phyloP scores from a whole-genome alignment of 2,329 filamentous ascomycete genomes.

The Ustulina deusta region DNA sequence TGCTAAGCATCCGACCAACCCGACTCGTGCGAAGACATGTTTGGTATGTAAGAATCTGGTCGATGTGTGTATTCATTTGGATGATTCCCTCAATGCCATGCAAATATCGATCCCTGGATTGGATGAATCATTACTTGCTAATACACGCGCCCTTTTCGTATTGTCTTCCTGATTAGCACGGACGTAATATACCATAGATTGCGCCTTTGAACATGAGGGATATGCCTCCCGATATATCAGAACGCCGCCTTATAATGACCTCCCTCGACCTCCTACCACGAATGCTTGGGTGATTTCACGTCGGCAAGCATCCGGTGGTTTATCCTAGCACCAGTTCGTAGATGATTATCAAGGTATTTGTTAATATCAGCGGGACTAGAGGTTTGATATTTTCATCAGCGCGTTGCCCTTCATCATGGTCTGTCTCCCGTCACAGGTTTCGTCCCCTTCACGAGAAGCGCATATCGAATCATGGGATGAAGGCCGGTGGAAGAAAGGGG shows the following conservation, averaged over 20 bases:
- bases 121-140: neutral
- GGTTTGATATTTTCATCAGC: slow-evolving; percentile 18
- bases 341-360: slow-evolving; percentile 85
- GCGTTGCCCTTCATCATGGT: no score
- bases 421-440: neutral
- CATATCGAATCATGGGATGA: no score
- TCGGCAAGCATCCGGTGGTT: neutral
- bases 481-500: neutral
- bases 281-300: neutral
- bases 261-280: neutral
- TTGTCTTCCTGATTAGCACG: neutral
- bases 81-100: neutral
- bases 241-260: slow-evolving; percentile 3
- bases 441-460: no score
- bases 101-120: neutral
- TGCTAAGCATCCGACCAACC: neutral
- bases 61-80: neutral
- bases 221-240: neutral
- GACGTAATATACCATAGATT: no score
- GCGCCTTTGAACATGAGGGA: neutral
- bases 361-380: slow-evolving; percentile 83
- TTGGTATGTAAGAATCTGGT: neutral
- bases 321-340: slow-evolving; percentile 83
- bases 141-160: neutral
- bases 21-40: neutral